phyloP scores from a whole-genome alignment of 495 filamentous ascomycete species.

The Neurospora pannonica region DNA sequence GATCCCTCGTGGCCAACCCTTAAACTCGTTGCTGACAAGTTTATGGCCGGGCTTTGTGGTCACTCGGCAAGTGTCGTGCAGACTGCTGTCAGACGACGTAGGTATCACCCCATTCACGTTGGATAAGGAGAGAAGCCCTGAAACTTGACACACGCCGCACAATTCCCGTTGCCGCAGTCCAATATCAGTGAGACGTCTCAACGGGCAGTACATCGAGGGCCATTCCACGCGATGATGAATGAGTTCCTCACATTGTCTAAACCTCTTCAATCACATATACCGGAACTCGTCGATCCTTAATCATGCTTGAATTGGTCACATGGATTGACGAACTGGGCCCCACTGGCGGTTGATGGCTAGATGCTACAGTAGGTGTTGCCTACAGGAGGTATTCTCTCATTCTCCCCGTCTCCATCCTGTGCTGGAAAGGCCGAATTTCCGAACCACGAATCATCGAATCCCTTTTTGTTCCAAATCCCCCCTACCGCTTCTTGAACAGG shows the following conservation, averaged over 20 bases:
- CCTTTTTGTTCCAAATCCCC: too few relatives aligned
- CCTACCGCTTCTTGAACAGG: too few relatives aligned
- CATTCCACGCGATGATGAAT: not conserved
- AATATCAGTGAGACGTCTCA: not conserved
- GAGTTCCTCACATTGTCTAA: not conserved
- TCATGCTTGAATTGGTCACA: not conserved
- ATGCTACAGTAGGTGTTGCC: not conserved
- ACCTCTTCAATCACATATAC: not conserved
- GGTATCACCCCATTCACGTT: not conserved
- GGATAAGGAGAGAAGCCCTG: not conserved
- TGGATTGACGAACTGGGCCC: not conserved
- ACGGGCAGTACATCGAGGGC: not conserved
- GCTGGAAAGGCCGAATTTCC: too few relatives aligned
- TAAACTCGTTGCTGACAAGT: not conserved
- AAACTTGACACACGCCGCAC: not conserved
- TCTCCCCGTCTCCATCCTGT: too few relatives aligned
- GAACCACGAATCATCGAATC: too few relatives aligned
- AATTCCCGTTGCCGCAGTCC: not conserved
- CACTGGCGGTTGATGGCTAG: not conserved
- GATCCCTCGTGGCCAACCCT: not conserved
- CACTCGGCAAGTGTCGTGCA: not conserved
- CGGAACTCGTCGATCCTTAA: not conserved
- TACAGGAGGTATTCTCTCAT: too few relatives aligned
- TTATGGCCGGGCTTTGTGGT: not conserved
- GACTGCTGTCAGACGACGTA: not conserved